phyloP scores from a whole-genome alignment of 805 yeast genomes.

The Nakazawaea ishiwadae region DNA sequence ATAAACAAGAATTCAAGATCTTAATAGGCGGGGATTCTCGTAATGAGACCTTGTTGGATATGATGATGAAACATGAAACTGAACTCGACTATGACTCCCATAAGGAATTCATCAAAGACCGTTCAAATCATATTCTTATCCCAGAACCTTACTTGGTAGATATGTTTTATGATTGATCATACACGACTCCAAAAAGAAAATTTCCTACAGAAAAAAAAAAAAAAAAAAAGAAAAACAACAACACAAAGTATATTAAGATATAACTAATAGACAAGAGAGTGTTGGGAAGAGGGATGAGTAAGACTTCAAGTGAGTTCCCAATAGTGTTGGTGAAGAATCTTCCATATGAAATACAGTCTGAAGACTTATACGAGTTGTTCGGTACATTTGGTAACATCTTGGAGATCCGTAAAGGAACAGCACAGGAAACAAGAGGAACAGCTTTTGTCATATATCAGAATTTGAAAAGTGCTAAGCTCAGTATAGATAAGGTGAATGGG shows the following conservation, averaged over 20 bases:
- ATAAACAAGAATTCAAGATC: not conserved
- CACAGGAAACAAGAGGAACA: constrained; percentile 40
- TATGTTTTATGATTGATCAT: not conserved
- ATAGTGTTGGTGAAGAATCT: constrained; percentile 50
- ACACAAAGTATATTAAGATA: too few relatives aligned
- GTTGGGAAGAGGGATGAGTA: constrained; percentile 2
- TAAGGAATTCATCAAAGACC: not conserved
- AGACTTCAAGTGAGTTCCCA: constrained; percentile 22
- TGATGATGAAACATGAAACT: not conserved
- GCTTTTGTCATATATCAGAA: constrained; percentile 52
- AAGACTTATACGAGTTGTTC: constrained; percentile 46
- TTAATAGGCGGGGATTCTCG: constrained; percentile 3
- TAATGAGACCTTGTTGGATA: not conserved
- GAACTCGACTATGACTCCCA: not conserved
- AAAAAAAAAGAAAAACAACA: not conserved
- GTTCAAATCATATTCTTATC: not conserved
- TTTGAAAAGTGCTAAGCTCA: constrained; percentile 40
- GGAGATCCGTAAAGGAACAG: constrained; percentile 45
- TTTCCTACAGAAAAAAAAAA: too few relatives aligned
- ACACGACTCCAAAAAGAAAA: not conserved
- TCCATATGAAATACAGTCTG: constrained; percentile 43
- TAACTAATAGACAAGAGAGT: too few relatives aligned
- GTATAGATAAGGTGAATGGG: constrained; percentile 54
- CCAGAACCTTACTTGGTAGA: constrained; percentile 5
- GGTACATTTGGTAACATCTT: constrained; percentile 52